Percentiles rank a stretch among this genome's conserved stretches.
Conservation (phyloP, 1,139 yeast genomes). For the Geotrichum reessii region DNA sequence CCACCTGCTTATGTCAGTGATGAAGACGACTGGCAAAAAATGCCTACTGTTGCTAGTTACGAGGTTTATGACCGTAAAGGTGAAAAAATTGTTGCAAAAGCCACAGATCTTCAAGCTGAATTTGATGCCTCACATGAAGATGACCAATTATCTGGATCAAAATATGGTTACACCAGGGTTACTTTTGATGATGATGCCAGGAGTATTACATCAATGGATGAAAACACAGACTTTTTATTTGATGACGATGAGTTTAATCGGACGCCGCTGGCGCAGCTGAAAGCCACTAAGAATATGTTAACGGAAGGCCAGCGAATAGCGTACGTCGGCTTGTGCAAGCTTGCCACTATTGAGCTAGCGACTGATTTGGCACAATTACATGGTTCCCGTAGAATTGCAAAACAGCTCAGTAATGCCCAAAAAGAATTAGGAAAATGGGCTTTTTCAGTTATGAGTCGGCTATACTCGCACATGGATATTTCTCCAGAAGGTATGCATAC, state of each 20-base stretch:
- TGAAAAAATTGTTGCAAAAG: conserved; percentile 38
- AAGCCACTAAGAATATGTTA: conserved; percentile 74
- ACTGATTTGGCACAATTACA: conserved; percentile 61
- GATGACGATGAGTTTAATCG: conserved; percentile 42
- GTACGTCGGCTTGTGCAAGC: conserved; percentile 77
- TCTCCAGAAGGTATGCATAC: conserved; percentile 41
- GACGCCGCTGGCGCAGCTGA: conserved; percentile 60
- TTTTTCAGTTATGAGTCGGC: conserved; percentile 57
- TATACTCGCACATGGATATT: conserved; percentile 79
- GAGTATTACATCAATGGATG: conserved; percentile 62
- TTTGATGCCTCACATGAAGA: conserved; percentile 26
- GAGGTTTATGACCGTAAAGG: conserved; percentile 57
- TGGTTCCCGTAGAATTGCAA: conserved; percentile 44
- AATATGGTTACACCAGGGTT: conserved; percentile 78
- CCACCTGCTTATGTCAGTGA: conserved; percentile 13
- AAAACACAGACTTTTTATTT: conserved; percentile 78
- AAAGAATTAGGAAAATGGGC: conserved; percentile 86
- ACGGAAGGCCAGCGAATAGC: conserved; percentile 85
- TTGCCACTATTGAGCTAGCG: conserved; percentile 76
- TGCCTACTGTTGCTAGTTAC: conserved; percentile 56
- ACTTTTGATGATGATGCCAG: conserved; percentile 85
- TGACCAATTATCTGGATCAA: conserved; percentile 23
- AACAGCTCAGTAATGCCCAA: conserved; percentile 60
- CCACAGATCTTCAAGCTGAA: conserved; percentile 21
- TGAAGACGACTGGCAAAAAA: conserved; percentile 49